A percentile compares a stretch with the other conserved stretches of the same genome.
phyloP scores from a whole-genome alignment of 2,329 filamentous ascomycete genomes.

The Coniochaeta sp. region DNA sequence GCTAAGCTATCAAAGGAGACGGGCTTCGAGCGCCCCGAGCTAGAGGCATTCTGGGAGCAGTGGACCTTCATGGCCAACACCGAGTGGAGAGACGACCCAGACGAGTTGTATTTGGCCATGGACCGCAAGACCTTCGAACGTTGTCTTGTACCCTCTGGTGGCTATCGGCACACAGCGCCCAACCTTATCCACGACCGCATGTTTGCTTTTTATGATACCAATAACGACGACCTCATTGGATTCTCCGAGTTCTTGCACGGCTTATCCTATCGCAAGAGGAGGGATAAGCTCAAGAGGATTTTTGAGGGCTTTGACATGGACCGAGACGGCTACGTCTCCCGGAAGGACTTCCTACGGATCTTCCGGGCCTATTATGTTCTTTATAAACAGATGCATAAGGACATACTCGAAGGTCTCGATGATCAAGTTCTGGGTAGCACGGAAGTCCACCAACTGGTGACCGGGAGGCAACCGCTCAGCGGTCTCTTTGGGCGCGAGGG shows the following conservation, averaged over 20 bases:
- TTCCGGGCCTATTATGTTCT: conserved; percentile 89
- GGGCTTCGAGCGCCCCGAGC: conserved; percentile 74
- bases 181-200: conserved; percentile 94
- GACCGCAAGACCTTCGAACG: conserved; percentile 89
- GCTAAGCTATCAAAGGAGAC: conserved; percentile 64
- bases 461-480: conserved; percentile 68
- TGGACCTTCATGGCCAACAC: conserved; percentile 90
- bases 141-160: conserved; percentile 79
- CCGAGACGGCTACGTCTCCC: conserved; percentile 74
- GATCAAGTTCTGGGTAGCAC: conserved; percentile 71
- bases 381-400: conserved; percentile 81
- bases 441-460: conserved; percentile 69
- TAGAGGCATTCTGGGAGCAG: conserved; percentile 94
- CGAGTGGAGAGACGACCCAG: conserved; percentile 75
- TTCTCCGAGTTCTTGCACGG: conserved; percentile 89
- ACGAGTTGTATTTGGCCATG: conserved; percentile 72
- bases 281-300: conserved; percentile 64
- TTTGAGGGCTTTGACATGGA: conserved; percentile 92
- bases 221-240: conserved; percentile 80
- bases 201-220: conserved; percentile 93
- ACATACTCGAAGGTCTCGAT: conserved; percentile 71
- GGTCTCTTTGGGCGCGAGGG: conserved; percentile 67
- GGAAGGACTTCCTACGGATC: conserved; percentile 83
- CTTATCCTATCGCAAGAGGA: conserved; percentile 61
- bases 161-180: conserved; percentile 67